phyloP scores from a whole-genome alignment of 2,329 filamentous ascomycete genomes.

The Colletotrichum gloeosporioides region DNA sequence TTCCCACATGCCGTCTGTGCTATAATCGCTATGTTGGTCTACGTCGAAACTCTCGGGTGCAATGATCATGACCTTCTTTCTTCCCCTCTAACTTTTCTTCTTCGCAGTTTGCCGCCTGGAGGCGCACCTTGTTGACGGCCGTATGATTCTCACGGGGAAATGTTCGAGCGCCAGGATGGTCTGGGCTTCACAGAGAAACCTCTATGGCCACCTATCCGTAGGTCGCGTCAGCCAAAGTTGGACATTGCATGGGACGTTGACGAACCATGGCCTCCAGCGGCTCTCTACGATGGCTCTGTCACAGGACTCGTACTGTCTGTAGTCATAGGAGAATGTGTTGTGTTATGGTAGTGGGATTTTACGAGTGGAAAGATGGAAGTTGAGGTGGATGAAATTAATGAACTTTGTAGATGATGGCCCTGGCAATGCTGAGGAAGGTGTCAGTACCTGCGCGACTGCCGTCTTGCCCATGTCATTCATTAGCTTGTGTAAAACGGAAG shows the following conservation, averaged over 20 bases:
- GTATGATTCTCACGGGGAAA: fast-evolving
- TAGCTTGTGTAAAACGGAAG: not conserved
- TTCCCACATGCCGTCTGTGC: not conserved
- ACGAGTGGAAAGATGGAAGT: not conserved
- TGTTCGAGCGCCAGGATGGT: too few species aligned
- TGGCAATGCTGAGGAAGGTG: not conserved
- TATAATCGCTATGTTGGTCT: not conserved
- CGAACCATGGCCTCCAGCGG: not conserved
- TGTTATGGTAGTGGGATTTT: fast-evolving
- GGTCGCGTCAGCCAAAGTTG: not conserved
- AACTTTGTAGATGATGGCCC: not conserved
- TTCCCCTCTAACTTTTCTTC: too few species aligned
- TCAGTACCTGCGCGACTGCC: not conserved
- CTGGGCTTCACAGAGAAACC: too few species aligned
- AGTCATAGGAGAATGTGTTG: fast-evolving
- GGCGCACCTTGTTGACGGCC: too few species aligned
- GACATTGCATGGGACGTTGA: not conserved
- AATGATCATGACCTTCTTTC: not conserved
- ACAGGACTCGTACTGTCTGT: not conserved
- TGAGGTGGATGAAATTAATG: not conserved
- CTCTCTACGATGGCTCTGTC: not conserved
- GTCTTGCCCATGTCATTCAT: not conserved
- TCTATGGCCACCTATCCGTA: too few species aligned
- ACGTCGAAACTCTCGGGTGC: not conserved
- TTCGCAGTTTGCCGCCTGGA: too few species aligned